Percentiles rank a stretch among this genome's conserved stretches.
Evolutionary conservation across 2,329 filamentous ascomycete species (phyloP).

Genomic region (Cytospora piceicola): DNA sequence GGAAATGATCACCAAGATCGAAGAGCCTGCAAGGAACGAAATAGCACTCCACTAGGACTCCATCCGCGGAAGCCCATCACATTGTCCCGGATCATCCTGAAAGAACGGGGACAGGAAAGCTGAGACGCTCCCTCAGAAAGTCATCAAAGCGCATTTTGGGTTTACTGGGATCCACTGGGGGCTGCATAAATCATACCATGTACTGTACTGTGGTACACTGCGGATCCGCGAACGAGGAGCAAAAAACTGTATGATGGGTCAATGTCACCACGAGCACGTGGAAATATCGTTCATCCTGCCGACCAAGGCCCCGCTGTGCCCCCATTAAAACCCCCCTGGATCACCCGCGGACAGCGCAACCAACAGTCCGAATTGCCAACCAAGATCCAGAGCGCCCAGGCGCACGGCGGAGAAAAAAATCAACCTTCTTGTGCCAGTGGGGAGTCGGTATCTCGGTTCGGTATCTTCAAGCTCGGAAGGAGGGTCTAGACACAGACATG

Average conservation of each 20-base stretch:
- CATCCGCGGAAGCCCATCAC: background rate
- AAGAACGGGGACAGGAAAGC: background rate
- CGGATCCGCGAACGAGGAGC: background rate
- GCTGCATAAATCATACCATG: background rate
- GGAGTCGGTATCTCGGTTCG: conserved; percentile 1
- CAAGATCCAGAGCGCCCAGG: background rate
- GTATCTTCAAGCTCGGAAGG: background rate
- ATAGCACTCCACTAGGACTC: conserved; percentile 1
- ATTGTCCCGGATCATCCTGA: background rate
- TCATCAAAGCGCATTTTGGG: background rate
- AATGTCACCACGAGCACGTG: background rate
- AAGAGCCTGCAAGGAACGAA: conserved; percentile 1
- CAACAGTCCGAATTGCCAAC: background rate
- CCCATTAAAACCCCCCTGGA: background rate
- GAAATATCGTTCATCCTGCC: background rate
- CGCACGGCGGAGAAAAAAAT: background rate
- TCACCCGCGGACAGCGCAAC: background rate
- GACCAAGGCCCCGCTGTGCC: background rate
- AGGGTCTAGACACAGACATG: conserved; percentile 15
- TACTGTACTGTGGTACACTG: too few species aligned
- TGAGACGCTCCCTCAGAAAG: background rate
- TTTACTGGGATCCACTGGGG: background rate
- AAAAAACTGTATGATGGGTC: background rate
- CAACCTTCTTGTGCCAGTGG: background rate
- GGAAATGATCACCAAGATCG: conserved; percentile 2